Evolutionary conservation across 495 filamentous ascomycete genomes (phyloP), one percentile per base, ranked within the genome.

Genomic region (Aspergillus indologenus): DNA sequence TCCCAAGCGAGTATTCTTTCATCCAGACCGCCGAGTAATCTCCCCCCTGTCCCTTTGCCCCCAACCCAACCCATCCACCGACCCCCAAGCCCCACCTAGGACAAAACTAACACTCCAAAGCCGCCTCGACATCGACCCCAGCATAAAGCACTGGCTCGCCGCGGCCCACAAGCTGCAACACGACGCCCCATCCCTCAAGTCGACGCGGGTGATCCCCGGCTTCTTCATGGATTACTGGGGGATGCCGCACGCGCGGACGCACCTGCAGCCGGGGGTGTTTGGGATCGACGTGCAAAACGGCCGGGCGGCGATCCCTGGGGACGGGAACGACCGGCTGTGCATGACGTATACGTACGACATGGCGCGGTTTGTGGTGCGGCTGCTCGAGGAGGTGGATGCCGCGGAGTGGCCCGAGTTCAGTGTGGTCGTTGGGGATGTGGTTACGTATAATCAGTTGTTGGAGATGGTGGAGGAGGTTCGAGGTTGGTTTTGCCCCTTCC

Each of bases 211-310:
- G 31, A 67, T 73, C 42, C 78, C 73, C 23, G 83, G 81, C 2
- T 78, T 75, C 63, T 83, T 84, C 60, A 75, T 83, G 68, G 81
- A 86, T 61, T 83, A 82, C 63, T 84, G 69, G 66, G 78, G 75
- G 29, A 74, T 81, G 68, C 81, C 79, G 19, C 53, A 69, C 29
- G 60, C 78, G 46, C 60, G 66, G 58, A 79, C 77, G 21, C 66
- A 82, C 59, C 64, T 76, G 8, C 56, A 65, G 6, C 78, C 73
- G 2, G 65, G 67, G 8, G 66, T 68, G 1, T 68, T 83, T 18
- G 75, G 80, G 17, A 60, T 83, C 17, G 76, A 85, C 61, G 74
- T 83, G 3, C 40, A 66, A 1, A 70, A 72, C 64, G 69, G 74
- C 46, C 63, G 60, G 20, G 82, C 82, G 11, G 78, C 71, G 8